Evolutionary conservation across 2,329 filamentous ascomycete species (phyloP), one percentile per base, ranked within the genome.

Genomic region (Colletotrichum sp.): DNA sequence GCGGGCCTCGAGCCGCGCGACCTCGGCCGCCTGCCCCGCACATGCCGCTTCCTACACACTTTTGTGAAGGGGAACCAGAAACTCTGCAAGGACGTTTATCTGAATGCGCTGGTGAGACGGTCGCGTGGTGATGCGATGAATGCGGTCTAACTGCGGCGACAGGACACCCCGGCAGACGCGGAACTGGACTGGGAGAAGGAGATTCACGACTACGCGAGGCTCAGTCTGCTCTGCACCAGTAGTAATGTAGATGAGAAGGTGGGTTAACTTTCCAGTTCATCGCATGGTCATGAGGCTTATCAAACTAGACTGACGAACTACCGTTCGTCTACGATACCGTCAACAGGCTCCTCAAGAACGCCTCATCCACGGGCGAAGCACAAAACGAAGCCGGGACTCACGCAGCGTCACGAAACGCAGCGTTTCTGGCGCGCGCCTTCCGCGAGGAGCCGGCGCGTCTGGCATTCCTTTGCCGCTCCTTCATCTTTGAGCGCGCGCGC

Each of bases 381-480:
- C 78, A 80, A 28, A 81, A 81, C 57, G 79, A 81, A 44, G 80
- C 82, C 8, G 74, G 79, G 82, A 87, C 85, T 9, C 85, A 87
- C 77, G 80, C 85, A 26, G 72, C 82, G 18, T 92, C 91, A 5
- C 88, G 86, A 77, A 89, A 90, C 78, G 82, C 87, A 49, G 70
- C 84, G 21, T 78, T 90, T 49, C 84, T 92, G 9, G 78, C 81
- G 9, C n/a, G 83, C 10, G 81, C 90, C 72, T 89, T 91, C 79
- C 78, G 82, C n/a, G 82, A 86, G 4, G 83, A 86, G 9, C 82
- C 85, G 26, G 93, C 92, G 77, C 86, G 90, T 64, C 87, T 91
- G 72, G 87, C 89, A 30, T 92, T 95, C 80, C 85, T 96, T 36
- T 90, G 90, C 77, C 88, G 89, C 15, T 95, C 94, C 2, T 91